Evolutionary conservation across 2,329 filamentous ascomycete genomes (phyloP), one percentile per base, ranked within the genome.

Genomic region (Fusarium decemcellulare): DNA sequence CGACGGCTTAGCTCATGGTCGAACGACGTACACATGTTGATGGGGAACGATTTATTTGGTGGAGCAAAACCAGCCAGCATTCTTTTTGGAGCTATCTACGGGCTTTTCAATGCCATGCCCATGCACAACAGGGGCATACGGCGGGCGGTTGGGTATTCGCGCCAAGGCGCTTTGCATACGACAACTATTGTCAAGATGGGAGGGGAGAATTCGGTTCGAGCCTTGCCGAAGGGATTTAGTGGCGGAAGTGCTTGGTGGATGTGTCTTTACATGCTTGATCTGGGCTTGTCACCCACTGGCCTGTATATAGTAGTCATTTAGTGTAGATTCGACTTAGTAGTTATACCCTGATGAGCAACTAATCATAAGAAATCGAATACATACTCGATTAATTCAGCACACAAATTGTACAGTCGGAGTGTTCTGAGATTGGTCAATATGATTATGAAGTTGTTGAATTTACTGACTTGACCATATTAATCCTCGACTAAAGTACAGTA

Each of bases 301-400:
- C 62, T 76, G 76, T 72, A 72, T 77, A 74, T 74, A 74, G 72
- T 63, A 55, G 68, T 74, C 70, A 73, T 74, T 70, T 70, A 70
- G 62, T 74, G 71, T 77, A 78, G 77, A 77, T 72, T 71, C 70
- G 76, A 73, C 70, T 77, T 76, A 65, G 73, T 76, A 79, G 77
- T 71, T 80, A 81, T 80, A 80, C 79, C 79, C 79, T 72, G 72
- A 73, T 66, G 72, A 77, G 73, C 65, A 72, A 76, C 62, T 79
- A 79, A 79, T 79, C 71, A 72, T 71, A 75, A 54, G 60, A 70
- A 70, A 72, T 70, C 64, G 68, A 73, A 73, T 34, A 67, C 67
- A 70, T 50, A 69, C 68, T 75, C 64, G 51, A 68, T 64, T 67
- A 73, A 72, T 72, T 53, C 15, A 54, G 64, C 42, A 59, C 58